phyloP scores from a whole-genome alignment of 148 eudicot species.

The Pouteria glomerata region DNA sequence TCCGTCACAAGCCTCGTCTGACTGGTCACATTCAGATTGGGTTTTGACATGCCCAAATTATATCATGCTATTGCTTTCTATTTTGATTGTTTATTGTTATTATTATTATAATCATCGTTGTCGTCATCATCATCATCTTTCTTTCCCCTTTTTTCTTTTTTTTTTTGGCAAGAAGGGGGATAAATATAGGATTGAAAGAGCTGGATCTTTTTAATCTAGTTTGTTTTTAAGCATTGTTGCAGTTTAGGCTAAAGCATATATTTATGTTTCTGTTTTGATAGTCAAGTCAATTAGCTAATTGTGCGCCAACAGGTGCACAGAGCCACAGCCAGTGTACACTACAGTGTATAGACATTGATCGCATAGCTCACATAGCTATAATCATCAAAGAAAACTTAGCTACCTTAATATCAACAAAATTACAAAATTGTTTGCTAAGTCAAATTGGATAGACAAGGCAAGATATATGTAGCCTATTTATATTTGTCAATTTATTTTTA shows the following conservation, averaged over 20 bases:
- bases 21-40: background rate
- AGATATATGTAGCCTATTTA: background rate
- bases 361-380: background rate
- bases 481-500: background rate
- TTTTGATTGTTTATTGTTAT: background rate
- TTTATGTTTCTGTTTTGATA: background rate
- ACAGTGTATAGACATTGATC: too few species aligned
- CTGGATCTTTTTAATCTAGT: background rate
- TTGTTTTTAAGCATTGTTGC: background rate
- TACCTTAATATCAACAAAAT: background rate
- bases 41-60: background rate
- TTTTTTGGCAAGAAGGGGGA: background rate
- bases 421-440: background rate
- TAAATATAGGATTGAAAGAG: background rate
- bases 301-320: too few species aligned
- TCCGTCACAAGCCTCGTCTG: background rate
- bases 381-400: background rate
- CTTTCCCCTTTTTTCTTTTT: too few species aligned
- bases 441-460: background rate
- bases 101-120: too few species aligned
- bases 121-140: too few species aligned
- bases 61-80: background rate
- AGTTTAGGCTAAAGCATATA: background rate
- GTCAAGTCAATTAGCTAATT: background rate
- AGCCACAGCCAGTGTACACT: too few species aligned